Evolutionary conservation across 345 rosid species (phyloP).

Genomic region (Syzygium aromaticum): DNA sequence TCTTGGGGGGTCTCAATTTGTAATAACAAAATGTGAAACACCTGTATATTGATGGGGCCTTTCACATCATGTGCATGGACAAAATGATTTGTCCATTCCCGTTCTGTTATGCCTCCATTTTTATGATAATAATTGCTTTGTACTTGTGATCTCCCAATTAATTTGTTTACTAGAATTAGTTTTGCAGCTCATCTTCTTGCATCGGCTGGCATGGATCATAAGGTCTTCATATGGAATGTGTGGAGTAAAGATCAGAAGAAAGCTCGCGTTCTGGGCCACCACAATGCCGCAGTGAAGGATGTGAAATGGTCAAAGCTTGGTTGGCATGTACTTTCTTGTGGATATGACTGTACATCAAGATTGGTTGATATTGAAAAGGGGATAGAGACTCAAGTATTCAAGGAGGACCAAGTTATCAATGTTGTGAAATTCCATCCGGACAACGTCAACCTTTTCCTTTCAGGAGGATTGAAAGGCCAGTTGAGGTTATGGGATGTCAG

Average conservation of each 20-base stretch:
- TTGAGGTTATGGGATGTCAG: slow-evolving; percentile 83
- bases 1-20: too few species aligned
- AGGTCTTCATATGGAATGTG: slow-evolving; percentile 67
- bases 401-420: slow-evolving; percentile 64
- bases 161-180: slow-evolving; percentile 40
- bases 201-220: slow-evolving; percentile 75
- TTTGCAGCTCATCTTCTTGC: slow-evolving; percentile 88
- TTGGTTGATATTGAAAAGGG: slow-evolving; percentile 72
- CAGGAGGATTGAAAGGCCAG: slow-evolving; percentile 74
- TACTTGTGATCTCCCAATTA: slow-evolving; percentile 15
- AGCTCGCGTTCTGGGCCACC: slow-evolving; percentile 44
- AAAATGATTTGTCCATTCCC: neutral
- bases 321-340: slow-evolving; percentile 57
- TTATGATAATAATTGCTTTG: neutral
- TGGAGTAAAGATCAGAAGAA: slow-evolving; percentile 59
- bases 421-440: slow-evolving; percentile 60
- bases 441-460: slow-evolving; percentile 56
- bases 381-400: slow-evolving; percentile 40
- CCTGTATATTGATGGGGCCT: too few species aligned
- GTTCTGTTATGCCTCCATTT: neutral
- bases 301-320: slow-evolving; percentile 65
- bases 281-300: slow-evolving; percentile 64
- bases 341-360: slow-evolving; percentile 65
- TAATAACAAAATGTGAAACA: too few species aligned
- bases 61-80: too few species aligned